Evolutionary conservation across 2,329 filamentous ascomycete genomes (phyloP).

Genomic region (Talaromyces marneffei): DNA sequence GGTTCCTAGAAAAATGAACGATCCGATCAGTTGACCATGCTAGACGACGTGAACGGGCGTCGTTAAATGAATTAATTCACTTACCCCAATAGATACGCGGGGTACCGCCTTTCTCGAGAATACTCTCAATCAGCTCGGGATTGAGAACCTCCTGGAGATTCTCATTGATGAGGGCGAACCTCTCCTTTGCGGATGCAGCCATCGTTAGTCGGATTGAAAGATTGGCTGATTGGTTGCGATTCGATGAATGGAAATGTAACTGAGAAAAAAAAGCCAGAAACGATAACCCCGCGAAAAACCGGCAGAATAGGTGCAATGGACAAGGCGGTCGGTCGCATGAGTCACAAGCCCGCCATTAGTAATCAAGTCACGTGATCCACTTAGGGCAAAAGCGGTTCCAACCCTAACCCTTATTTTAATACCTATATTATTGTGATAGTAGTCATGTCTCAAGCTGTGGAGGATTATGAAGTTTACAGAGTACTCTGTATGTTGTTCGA

Average conservation of each 20-base stretch:
- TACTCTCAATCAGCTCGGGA: conserved; percentile 45
- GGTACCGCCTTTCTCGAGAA: conserved; percentile 26
- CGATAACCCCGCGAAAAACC: background rate
- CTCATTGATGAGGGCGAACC: conserved; percentile 67
- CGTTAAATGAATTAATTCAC: no score
- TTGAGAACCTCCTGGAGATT: conserved; percentile 81
- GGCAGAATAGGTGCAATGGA: background rate
- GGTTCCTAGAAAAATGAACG: conserved; percentile 39
- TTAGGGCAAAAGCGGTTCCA: no score
- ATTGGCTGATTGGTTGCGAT: background rate
- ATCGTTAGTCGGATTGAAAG: background rate
- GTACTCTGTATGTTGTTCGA: background rate
- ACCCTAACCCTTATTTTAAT: no score
- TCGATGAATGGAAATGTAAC: background rate
- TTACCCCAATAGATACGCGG: conserved; percentile 33
- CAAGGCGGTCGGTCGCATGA: background rate
- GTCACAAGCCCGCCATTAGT: background rate
- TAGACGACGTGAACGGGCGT: background rate
- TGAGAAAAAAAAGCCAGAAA: background rate
- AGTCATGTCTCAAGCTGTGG: background rate
- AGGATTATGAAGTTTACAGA: no score
- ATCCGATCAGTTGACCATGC: background rate
- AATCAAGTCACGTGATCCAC: background rate
- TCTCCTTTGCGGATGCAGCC: conserved; percentile 42
- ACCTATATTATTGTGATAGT: background rate